Base-by-base conservation (phyloP, 805 yeast species). In the Metschnikowia orientalis region DNA sequence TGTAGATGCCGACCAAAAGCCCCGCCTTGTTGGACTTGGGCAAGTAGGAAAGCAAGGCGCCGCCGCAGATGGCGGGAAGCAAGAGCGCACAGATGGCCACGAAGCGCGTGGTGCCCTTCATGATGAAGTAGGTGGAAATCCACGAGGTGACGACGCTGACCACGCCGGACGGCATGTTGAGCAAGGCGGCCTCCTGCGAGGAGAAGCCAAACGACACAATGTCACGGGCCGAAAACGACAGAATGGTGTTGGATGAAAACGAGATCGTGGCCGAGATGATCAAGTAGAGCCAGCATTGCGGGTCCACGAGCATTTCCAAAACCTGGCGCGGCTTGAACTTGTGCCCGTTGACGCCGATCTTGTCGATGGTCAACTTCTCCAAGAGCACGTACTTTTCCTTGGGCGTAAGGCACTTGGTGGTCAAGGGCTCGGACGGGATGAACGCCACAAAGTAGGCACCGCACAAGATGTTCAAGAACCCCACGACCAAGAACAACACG, bases 131-230 rank as follows among this genome's bases (percentile, higher is more conserved):
- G 11, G 50, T 44, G 6, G 49, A 42, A 5, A 44, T 14, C 28
- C 44, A 37, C 16, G 45, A 36, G 4, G 51, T 37, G 15, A 48
- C 35, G 20, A 48, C 39, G 32, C 50, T 45, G 7, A 48, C 50
- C 10, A 48, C 47, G 1, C 54, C 54, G 5, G 52, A 43, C 5
- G 54, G 53, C 47, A 48, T 50, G 22, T 48, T 44, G 12, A 50
- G 31, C 16, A 48, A 41, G 5, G 54, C 51, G 2, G 54, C 44
- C 19, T 46, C 35, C 26, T 40, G 41, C 1, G 50, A 35, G 18
- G 41, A 39, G 32, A 48, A 50, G 5, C 54, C 54, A 32, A 50
- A 50, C 2, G 50, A 40, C 13, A 40, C 32, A 22, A 48, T 48
- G 32, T 44, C 48, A 4, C 37, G 8, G 10, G 46, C 40, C 7